Percentiles rank a stretch among this genome's conserved stretches.
These are phyloP conservation scores for Lunasporangiospora selenospora DNA, from an alignment of 192 early-diverging fungal genomes.

Conservation along the genomic window DNA sequence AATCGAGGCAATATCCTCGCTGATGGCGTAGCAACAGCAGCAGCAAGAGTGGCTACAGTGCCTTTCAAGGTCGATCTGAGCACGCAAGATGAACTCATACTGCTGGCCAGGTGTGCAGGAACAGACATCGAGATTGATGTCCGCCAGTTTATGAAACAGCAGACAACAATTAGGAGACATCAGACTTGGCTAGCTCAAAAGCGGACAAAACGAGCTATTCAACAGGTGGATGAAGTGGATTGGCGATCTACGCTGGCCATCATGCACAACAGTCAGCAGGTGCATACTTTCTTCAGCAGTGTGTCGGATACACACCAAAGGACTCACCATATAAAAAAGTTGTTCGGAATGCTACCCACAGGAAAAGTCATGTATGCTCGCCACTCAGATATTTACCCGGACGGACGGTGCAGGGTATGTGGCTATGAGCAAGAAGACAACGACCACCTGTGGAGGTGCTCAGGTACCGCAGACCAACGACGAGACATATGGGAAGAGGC, in stretches of 20 bases:
- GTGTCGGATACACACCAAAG: not conserved
- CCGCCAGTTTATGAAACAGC: constrained; percentile 5
- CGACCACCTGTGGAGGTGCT: not conserved
- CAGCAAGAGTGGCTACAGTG: not conserved
- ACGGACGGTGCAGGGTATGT: not conserved
- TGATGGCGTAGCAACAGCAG: constrained; percentile 1
- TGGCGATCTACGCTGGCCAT: not conserved
- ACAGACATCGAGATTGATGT: not conserved
- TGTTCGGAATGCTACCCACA: constrained; percentile 8
- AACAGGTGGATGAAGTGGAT: not conserved
- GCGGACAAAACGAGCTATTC: constrained; percentile 8
- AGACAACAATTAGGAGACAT: constrained; percentile 3
- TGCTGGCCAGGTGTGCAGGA: not conserved
- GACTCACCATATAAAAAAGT: not conserved
- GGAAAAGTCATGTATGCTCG: constrained; percentile 2
- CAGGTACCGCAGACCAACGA: not conserved
- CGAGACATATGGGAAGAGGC: not conserved
- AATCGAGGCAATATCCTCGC: constrained; percentile 1
- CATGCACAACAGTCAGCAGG: not conserved
- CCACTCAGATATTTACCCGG: not conserved
- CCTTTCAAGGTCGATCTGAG: constrained; percentile 5
- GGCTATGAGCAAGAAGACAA: constrained; percentile 1
- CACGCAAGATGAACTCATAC: not conserved
- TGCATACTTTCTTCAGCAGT: constrained; percentile 3
- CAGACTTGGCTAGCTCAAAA: constrained; percentile 10